Base-by-base conservation (phyloP, 495 filamentous ascomycete species). In the Parmelia sp. region DNA sequence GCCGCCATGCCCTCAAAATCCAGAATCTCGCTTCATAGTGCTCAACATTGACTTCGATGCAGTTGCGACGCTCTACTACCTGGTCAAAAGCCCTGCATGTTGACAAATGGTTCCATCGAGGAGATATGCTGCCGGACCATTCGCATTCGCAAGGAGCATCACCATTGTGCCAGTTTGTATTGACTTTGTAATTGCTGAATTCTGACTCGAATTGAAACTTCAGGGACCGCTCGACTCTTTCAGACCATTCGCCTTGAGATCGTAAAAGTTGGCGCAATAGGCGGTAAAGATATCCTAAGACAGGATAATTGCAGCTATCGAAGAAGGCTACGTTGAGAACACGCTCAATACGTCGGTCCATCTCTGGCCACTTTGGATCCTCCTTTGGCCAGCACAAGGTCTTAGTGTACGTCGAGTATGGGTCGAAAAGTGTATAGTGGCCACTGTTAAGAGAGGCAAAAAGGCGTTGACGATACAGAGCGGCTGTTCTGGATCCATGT, bases 1-100 rank as follows among this genome's bases (percentile, higher is more conserved):
- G 70, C 14, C 75, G 69, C 60, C 71, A 69, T 10, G 74, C 75
- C 2, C 79, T 71, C 25, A 82, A 69, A 19, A 80, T 67, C 79
- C 78, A 70, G 37, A 74, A 71, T 23, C 49, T 66, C 12, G 58
- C 56, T 64, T 82, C 79, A 36, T 76, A 58, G 6, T 51, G 27
- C 10, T 72, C 66, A 31, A 74, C 68, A 6, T 68, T 21, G 37
- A 67, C 44, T 40, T 51, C 25, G 3, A 70, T n/a, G 15, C 60
- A 60, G 15, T 39, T 47, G 27, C 17, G 37, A 45, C 40, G 60
- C 37, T 33, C 29, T 35, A 25, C 21, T 36, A 35, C 23, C 21
- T 42, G 23, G 53, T 36, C 40, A 35, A 36, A 55, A 27, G 31
- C 35, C 12, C 55, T 44, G 42, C 63, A 62, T 15, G 31, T 61